phyloP scores from a whole-genome alignment of 176 grass and related monocot genomes.

The Triticum timopheevii region DNA sequence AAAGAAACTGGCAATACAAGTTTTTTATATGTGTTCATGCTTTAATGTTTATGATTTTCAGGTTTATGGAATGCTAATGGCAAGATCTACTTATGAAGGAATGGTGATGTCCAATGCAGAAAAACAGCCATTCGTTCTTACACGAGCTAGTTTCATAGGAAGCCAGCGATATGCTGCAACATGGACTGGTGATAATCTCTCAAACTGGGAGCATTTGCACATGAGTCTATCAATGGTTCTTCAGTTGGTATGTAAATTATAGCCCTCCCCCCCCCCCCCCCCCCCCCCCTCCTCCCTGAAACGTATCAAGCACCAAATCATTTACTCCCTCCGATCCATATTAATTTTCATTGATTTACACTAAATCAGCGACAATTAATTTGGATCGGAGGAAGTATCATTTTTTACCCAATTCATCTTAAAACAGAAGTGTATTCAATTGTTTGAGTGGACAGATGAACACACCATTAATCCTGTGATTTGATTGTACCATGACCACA shows the following conservation, averaged over 20 bases:
- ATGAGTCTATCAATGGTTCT: slow-evolving; percentile 97
- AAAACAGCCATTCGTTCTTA: slow-evolving; percentile 86
- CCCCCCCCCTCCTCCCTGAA: background rate
- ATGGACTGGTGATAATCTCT: slow-evolving; percentile 92
- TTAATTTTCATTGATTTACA: too few relatives aligned
- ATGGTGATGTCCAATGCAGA: slow-evolving; percentile 66
- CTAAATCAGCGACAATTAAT: too few relatives aligned
- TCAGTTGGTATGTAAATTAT: slow-evolving; percentile 65
- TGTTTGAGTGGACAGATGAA: background rate
- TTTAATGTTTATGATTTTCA: slow-evolving; percentile 34
- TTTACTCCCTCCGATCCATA: background rate
- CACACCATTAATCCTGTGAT: background rate
- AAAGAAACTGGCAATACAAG: background rate
- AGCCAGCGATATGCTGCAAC: slow-evolving; percentile 93
- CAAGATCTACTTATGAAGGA: slow-evolving; percentile 86
- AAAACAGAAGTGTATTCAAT: background rate
- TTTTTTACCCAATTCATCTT: background rate
- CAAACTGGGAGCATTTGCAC: slow-evolving; percentile 93
- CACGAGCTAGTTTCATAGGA: slow-evolving; percentile 90
- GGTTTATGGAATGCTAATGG: slow-evolving; percentile 97
- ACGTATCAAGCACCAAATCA: background rate
- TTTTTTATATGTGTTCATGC: slow-evolving; percentile 1
- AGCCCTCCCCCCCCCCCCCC: too few relatives aligned
- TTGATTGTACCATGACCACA: background rate
- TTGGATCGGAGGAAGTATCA: background rate